These are phyloP conservation scores for Neoboletus subvelutipes DNA, from an alignment of 768 basidiomycete species.

Conservation along the genomic window DNA sequence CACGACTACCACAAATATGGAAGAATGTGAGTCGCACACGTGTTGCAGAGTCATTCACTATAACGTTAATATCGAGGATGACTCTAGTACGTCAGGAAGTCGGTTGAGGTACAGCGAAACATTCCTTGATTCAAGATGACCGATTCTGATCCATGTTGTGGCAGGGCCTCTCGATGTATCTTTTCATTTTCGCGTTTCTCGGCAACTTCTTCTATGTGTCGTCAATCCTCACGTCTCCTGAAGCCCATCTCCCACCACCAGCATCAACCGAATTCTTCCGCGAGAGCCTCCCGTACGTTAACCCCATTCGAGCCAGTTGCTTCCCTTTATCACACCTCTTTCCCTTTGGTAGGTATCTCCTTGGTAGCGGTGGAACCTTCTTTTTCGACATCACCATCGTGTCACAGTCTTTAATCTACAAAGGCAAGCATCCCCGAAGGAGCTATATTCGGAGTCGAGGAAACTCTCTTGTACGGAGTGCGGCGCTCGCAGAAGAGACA, in stretches of 20 bases:
- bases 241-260: conserved; percentile 54
- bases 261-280: conserved; percentile 64
- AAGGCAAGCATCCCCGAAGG: conserved; percentile 42
- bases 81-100: conserved; percentile 78
- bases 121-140: conserved; percentile 3
- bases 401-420: conserved; percentile 79
- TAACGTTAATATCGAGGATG: conserved; percentile 1
- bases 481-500: conserved; percentile 45
- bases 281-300: conserved; percentile 82
- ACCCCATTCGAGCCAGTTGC: background rate
- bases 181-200: conserved; percentile 91
- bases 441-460: conserved; percentile 26
- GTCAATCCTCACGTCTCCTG: conserved; percentile 81
- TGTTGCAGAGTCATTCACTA: background rate
- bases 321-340: background rate
- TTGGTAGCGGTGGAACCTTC: conserved; percentile 92
- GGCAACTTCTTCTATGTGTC: conserved; percentile 93
- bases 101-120: conserved; percentile 62
- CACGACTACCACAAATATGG: conserved; percentile 97
- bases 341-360: conserved; percentile 58
- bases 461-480: conserved; percentile 25
- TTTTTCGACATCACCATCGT: conserved; percentile 93
- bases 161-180: conserved; percentile 88
- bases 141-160: conserved; percentile 5
- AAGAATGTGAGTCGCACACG: conserved; percentile 74